Evolutionary conservation across 192 early-diverging fungal genomes (phyloP).

Genomic region (Coemansia sp.): DNA sequence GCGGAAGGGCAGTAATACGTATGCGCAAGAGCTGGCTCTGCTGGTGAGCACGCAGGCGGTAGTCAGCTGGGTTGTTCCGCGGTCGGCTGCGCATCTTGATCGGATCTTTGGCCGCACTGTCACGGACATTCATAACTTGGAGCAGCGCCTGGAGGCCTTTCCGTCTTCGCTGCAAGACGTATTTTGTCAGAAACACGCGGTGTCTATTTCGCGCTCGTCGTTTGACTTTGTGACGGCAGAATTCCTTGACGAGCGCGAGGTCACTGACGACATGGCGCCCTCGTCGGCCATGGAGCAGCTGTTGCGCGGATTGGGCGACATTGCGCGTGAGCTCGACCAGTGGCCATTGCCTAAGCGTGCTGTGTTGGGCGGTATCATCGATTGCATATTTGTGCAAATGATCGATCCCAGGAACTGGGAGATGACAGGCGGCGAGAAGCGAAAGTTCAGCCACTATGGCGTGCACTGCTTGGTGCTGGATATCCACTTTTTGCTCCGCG

Average conservation of each 20-base stretch:
- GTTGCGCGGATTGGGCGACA: conserved; percentile 26
- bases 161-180: conserved; percentile 58
- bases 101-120: conserved; percentile 55
- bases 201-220: conserved; percentile 24
- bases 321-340: conserved; percentile 51
- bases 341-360: conserved; percentile 57
- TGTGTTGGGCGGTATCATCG: conserved; percentile 51
- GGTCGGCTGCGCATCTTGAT: conserved; percentile 47
- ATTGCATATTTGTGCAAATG: conserved; percentile 58
- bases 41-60: conserved; percentile 56
- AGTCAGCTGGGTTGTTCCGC: conserved; percentile 57
- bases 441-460: conserved; percentile 51
- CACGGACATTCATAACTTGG: conserved; percentile 58
- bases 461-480: conserved; percentile 58
- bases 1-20: conserved; percentile 27
- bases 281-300: conserved; percentile 45
- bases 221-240: conserved; percentile 55
- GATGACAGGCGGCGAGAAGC: conserved; percentile 28
- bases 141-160: conserved; percentile 58
- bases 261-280: conserved; percentile 48
- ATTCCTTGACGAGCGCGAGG: conserved; percentile 27
- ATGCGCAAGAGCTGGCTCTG: conserved; percentile 50
- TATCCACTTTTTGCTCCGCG: conserved; percentile 58
- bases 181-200: conserved; percentile 56
- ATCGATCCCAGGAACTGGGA: conserved; percentile 56